Base-by-base conservation (phyloP, 148 eudicot genomes). In the Limonium bicolor region DNA sequence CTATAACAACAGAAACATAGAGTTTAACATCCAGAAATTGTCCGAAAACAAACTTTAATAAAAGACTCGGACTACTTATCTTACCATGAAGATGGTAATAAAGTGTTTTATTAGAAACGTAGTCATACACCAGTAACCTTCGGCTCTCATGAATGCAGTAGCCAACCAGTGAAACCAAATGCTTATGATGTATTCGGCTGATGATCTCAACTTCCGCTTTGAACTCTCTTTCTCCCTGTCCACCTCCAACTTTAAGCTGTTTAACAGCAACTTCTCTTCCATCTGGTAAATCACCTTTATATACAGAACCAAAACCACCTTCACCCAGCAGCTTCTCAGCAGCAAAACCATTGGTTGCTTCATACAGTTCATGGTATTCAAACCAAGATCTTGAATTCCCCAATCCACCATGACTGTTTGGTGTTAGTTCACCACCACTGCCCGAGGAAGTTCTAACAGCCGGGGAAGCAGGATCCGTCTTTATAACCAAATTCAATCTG, bases 31-130 rank as follows among this genome's bases (percentile, higher is more conserved):
- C 12, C 21, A 11, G 2, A 33, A 30, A 8, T 59, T 14, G 27
- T 4, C 12, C 20, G 20, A 20, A 30, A 60, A 19, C 15, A 55
- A 28, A 24, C n/a, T 27, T 29, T 27, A 36, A n/a, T n/a, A n/a
- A 4, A 13, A 33, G 13, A n/a, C n/a, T n/a, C n/a, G n/a, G n/a
- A n/a, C n/a, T n/a, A n/a, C n/a, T n/a, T 52, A 30, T 32, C 16
- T 59, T 74, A 79, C 87, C 82, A 58, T 79, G 87, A 55, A 79
- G 87, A 61, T 79, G 87, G 58, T 53, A 71, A 55, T 79, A 61
- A 47, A 79, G 82, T 18, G 78, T 74, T 56, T 79, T 44, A 51
- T 79, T 79, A 18, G 87, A 69, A 50, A 79, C 72, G 63, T 69
- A 79, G 23, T 79, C 87, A 60, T 74, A 79, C 20, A 79, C 82